Evolutionary conservation across 345 rosid genomes (phyloP).

Genomic region (Gossypium mustelinum): DNA sequence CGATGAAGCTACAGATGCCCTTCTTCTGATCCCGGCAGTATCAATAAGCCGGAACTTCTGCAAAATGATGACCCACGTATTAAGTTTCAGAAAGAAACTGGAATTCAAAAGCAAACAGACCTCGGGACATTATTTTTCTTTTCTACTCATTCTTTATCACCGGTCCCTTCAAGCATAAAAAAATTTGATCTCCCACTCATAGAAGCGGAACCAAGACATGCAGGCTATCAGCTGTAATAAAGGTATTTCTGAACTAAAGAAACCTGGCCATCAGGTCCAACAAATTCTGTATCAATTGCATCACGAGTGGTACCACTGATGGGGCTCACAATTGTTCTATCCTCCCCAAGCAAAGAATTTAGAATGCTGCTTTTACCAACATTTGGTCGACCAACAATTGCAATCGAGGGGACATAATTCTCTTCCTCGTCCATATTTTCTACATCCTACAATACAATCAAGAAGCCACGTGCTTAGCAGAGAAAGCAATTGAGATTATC

Average conservation of each 20-base stretch:
- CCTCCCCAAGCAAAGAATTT: constrained; percentile 94
- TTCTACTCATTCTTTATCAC: background rate
- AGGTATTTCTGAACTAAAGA: constrained; percentile 15
- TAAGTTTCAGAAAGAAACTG: constrained; percentile 11
- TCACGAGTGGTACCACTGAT: constrained; percentile 98
- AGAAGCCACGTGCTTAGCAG: constrained; percentile 5
- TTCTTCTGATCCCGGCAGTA: constrained; percentile 96
- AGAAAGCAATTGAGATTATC: background rate
- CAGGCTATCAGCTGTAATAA: background rate
- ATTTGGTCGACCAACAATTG: constrained; percentile 93
- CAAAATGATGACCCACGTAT: constrained; percentile 21
- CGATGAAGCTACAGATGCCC: constrained; percentile 80
- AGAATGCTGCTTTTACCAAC: constrained; percentile 98
- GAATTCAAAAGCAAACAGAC: constrained; percentile 10
- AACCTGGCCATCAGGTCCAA: constrained; percentile 89
- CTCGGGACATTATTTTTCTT: background rate
- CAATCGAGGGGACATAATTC: constrained; percentile 76
- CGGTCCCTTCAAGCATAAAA: background rate
- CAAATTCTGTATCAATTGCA: constrained; percentile 90
- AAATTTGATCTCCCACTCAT: background rate
- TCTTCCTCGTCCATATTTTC: constrained; percentile 49
- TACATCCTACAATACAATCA: constrained; percentile 33
- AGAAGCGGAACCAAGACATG: background rate
- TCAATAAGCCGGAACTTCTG: constrained; percentile 93
- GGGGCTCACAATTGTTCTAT: constrained; percentile 96